Evolutionary conservation across 208 protist species (phyloP).

Genomic region (Kentomonas sorsogonicus): DNA sequence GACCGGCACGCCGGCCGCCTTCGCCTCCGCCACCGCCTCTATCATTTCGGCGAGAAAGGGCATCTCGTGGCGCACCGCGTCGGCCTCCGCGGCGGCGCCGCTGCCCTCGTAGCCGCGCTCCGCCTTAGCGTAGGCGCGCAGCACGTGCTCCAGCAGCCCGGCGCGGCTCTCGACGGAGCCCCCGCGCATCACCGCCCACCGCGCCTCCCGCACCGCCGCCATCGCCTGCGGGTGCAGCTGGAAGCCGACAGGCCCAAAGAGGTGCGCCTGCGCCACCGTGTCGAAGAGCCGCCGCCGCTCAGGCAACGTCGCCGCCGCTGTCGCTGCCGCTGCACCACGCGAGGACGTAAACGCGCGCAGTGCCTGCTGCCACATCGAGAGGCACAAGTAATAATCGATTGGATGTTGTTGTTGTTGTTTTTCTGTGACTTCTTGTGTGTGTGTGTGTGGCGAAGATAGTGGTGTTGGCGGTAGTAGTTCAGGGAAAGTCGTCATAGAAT

Average conservation of each 20-base stretch:
- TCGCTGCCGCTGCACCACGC: no score
- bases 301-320: background rate
- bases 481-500: no score
- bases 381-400: no score
- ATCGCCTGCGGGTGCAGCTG: background rate
- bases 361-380: background rate
- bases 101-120: background rate
- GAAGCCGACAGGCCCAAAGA: constrained; percentile 2
- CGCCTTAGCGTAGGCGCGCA: no score
- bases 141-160: background rate
- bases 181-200: background rate
- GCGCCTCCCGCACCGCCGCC: background rate
- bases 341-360: background rate
- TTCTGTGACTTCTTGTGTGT: no score
- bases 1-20: background rate
- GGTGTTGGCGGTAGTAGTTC: no score
- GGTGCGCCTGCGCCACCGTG: background rate
- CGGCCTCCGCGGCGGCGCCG: background rate
- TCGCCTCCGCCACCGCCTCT: background rate
- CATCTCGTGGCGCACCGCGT: background rate
- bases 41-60: background rate
- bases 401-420: no score
- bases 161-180: background rate
- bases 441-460: no score
- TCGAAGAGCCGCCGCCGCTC: background rate